A percentile compares a stretch with the other conserved stretches of the same genome.
phyloP scores from a whole-genome alignment of 2,329 filamentous ascomycete species.

The Fusarium sp. region DNA sequence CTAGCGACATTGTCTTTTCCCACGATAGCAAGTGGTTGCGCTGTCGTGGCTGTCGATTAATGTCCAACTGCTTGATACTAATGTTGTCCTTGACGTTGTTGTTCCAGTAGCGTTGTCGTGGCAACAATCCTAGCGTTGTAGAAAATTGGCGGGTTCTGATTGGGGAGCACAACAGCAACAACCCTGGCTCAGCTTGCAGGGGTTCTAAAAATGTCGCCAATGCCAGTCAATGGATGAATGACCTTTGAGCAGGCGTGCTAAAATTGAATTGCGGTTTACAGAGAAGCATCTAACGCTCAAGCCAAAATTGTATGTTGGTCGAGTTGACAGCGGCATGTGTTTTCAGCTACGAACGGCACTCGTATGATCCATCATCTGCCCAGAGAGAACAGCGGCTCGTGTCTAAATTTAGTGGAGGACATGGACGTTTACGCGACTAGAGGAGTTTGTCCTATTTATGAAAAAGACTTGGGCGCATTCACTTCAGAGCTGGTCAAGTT shows the following conservation, averaged over 20 bases:
- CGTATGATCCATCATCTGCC: rapidly evolving
- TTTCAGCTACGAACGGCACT: background rate
- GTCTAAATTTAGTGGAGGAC: background rate
- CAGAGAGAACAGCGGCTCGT: rapidly evolving
- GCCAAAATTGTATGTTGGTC: rapidly evolving
- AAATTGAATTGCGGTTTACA: background rate
- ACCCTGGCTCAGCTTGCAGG: background rate
- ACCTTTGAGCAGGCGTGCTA: rapidly evolving
- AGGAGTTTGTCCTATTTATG: rapidly evolving
- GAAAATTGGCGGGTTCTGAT: background rate
- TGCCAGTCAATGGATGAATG: background rate
- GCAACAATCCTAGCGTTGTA: background rate
- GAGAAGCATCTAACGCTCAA: rapidly evolving
- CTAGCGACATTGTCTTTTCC: background rate
- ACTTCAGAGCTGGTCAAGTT: rapidly evolving
- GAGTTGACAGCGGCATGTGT: background rate
- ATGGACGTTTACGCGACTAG: background rate
- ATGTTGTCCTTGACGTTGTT: background rate
- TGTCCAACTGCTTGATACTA: background rate
- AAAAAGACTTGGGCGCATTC: background rate
- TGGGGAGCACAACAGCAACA: rapidly evolving
- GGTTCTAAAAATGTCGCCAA: background rate
- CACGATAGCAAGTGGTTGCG: background rate
- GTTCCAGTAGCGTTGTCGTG: background rate
- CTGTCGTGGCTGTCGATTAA: background rate